phyloP scores from a whole-genome alignment of 2,329 filamentous ascomycete species.

The Neopestalotiopsis clavispora region DNA sequence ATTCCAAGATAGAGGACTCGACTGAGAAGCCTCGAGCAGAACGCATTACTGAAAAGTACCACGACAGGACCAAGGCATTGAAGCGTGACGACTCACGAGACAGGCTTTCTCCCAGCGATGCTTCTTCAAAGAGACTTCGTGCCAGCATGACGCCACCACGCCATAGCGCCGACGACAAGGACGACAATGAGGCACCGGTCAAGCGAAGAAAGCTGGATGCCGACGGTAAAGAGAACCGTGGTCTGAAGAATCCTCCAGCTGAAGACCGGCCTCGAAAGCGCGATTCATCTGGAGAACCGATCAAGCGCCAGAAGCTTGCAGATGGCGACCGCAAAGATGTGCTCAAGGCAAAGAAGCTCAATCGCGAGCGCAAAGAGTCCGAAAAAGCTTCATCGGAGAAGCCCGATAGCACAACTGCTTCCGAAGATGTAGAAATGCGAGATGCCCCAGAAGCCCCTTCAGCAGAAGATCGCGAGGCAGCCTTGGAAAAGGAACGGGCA shows the following conservation, averaged over 20 bases:
- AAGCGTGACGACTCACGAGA: conserved; percentile 67
- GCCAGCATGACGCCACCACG: conserved; percentile 63
- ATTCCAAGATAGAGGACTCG: conserved; percentile 52
- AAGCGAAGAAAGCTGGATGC: conserved; percentile 64
- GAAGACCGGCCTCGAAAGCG: conserved; percentile 53
- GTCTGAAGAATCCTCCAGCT: conserved; percentile 47
- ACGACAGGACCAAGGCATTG: conserved; percentile 64
- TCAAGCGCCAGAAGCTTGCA: conserved; percentile 34
- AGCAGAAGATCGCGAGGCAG: conserved; percentile 30
- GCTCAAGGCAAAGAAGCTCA: conserved; percentile 44
- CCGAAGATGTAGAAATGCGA: conserved; percentile 62
- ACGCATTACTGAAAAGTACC: conserved; percentile 56
- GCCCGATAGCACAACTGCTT: conserved; percentile 59
- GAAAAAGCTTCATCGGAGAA: conserved; percentile 50
- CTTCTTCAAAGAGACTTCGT: conserved; percentile 61
- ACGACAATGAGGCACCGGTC: conserved; percentile 53
- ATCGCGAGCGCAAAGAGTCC: conserved; percentile 46
- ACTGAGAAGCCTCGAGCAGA: conserved; percentile 52
- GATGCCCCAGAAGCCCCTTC: conserved; percentile 42
- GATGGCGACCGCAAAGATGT: conserved; percentile 43
- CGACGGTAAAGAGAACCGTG: conserved; percentile 56
- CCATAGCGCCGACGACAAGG: conserved; percentile 57
- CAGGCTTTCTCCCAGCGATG: conserved; percentile 54
- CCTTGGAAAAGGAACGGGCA: conserved; percentile 41
- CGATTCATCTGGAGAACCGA: conserved; percentile 45